Base-by-base conservation (phyloP, 2,329 filamentous ascomycete genomes). In the Beauveria rudraprayagi region DNA sequence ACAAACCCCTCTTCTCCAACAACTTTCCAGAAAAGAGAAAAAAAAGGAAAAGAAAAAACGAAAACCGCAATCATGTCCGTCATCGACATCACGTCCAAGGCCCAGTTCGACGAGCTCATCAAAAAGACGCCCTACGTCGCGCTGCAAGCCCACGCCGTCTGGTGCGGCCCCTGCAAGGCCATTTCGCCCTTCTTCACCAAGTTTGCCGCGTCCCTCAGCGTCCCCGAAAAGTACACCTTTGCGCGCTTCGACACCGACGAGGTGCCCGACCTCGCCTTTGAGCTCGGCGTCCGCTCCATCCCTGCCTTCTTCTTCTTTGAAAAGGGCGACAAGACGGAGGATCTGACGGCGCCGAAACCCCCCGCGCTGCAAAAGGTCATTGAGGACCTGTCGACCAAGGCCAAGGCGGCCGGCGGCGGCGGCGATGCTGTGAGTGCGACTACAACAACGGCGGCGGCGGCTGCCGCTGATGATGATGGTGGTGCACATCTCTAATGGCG, bases 271-370 rank as follows among this genome's bases (percentile, higher is more conserved):
- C 75, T 82, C 22, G 78, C 82, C 58, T 68, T 70, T 16, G 73
- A 77, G 63, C 79, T 84, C 67, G 72, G 75, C 69, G 75, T 86
- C 68, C 75, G 77, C 28, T 78, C 80, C 68, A 82, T 86, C 75
- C 83, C 83, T 10, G 83, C 83, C 46, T 85, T 86, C 69, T 73
- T 82, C 69, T 80, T 85, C 73, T 84, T 86, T 71, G 78, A 81
- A 72, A 75, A 83, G 56, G 81, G 81, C 60, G 73, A 77, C 48
- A 75, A 75, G 70, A 73, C 59, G 67, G 76, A 79, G 66, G 76
- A 74, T 66, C 69, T 82, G 48, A 73, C 75, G 46, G 76, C 75
- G 47, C 73, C 73, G 41, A 73, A 70, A 60, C 73, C 72, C 5
- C 64, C 69, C 7, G 70, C 69, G 53, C 68, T 76, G 56, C 64